Base-by-base conservation (phyloP, 202 grass and related monocot species). In the Zoysia matrella region DNA sequence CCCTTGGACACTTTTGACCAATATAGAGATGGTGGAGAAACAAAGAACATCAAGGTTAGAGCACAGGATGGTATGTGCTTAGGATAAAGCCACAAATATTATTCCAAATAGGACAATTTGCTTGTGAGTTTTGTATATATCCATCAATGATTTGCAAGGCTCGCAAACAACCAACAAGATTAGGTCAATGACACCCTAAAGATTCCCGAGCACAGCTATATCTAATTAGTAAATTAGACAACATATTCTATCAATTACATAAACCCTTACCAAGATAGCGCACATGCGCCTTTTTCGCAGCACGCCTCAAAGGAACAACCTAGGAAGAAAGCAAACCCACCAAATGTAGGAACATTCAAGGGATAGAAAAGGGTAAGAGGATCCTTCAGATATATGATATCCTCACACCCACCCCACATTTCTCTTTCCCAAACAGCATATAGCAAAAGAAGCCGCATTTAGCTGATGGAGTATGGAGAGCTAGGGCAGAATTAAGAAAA, bases 401-500 rank as follows among this genome's bases (percentile, higher is more conserved):
- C 5, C 11, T 43, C 63, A 36, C 63, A 65, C 40, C 63, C 63
- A 43, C 40, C 11, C 11, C 42, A 36, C 47, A 52, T n/a, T 12
- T 42, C 61, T 48, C 75, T 54, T 45, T 22, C 48, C 48, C 6
- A 78, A 78, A 43, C 36, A 47, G 67, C 9, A 65, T 4, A 66
- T 16, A 16, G 12, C 13, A 55, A 71, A 77, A 64, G 40, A 72
- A 56, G 60, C 54, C 14, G 16, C 67, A 77, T 40, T 72, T 56
- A 80, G 52, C 65, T 69, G 65, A 57, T 39, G n/a, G 30, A 45
- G 14, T 44, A 30, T 16, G 47, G 52, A 80, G 51, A 47, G 16
- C 15, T 47, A 75, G 40, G 43, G 52, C 64, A 52, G 45, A 46
- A 69, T 69, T 76, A 83, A 76, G 14, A 16, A 54, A 65, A 85